A percentile compares a stretch with the other conserved stretches of the same genome.
phyloP scores from a whole-genome alignment of 1,139 yeast genomes.

The Lodderomyces margitis region DNA sequence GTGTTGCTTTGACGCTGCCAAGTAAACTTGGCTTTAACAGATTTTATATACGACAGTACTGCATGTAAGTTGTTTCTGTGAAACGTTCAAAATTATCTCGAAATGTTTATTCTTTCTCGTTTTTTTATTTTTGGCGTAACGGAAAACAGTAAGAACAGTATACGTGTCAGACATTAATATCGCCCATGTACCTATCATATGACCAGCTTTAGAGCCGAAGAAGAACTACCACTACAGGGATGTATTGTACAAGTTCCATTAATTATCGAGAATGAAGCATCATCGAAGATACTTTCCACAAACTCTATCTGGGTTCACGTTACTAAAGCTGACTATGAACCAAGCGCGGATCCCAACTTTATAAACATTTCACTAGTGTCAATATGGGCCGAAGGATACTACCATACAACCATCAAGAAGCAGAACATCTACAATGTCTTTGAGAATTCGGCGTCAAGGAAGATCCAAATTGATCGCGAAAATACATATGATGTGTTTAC shows the following conservation, averaged over 20 bases:
- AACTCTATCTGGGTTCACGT: constrained; percentile 15
- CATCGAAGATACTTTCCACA: constrained; percentile 8
- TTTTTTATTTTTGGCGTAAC: background rate
- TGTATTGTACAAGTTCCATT: constrained; percentile 14
- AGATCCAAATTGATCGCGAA: constrained; percentile 7
- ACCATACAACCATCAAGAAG: constrained; percentile 13
- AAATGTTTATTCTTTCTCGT: background rate
- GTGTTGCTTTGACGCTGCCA: too few relatives aligned
- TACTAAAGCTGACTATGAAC: constrained; percentile 12
- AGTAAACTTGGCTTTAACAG: too few relatives aligned
- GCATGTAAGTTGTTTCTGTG: too few relatives aligned
- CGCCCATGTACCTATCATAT: background rate
- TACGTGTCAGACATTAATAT: too few relatives aligned
- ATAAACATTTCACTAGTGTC: constrained; percentile 15
- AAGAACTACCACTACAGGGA: constrained; percentile 9
- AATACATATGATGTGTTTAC: constrained; percentile 12
- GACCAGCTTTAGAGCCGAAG: background rate
- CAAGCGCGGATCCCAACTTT: constrained; percentile 15
- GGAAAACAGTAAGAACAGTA: too few relatives aligned
- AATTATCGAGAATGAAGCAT: constrained; percentile 11
- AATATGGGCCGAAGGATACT: constrained; percentile 15
- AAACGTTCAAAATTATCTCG: too few relatives aligned
- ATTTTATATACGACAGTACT: too few relatives aligned
- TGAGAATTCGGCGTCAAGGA: constrained; percentile 7
- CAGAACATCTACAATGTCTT: constrained; percentile 9